Conservation (phyloP, 2,329 filamentous ascomycete genomes). For the Macroventuria anomochaeta region DNA sequence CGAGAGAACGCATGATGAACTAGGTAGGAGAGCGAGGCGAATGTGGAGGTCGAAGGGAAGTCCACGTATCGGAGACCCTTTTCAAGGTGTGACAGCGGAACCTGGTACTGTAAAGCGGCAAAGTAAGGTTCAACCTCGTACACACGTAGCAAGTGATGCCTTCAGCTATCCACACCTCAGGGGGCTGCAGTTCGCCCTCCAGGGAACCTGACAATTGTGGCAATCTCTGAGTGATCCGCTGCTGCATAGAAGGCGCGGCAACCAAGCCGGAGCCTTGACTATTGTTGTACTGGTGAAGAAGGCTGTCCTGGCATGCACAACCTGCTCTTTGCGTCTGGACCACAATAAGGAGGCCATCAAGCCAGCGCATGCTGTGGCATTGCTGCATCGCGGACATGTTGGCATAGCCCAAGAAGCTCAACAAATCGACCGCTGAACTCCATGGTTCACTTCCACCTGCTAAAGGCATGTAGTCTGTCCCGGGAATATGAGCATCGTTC, state of each 20-base stretch:
- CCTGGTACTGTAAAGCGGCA: not conserved
- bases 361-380: not conserved
- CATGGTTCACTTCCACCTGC: not conserved
- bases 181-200: not conserved
- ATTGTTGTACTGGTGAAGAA: not conserved
- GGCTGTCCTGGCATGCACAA: not conserved
- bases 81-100: not conserved
- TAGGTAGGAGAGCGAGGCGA: not conserved
- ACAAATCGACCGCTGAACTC: not conserved
- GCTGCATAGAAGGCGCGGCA: not conserved
- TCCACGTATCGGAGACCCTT: not conserved
- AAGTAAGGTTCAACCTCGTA: slow-evolving; percentile 10
- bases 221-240: not conserved
- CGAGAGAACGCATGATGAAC: not conserved
- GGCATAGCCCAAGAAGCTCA: not conserved
- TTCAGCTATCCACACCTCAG: slow-evolving; percentile 9
- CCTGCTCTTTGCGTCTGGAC: not conserved
- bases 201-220: not conserved
- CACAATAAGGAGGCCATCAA: not conserved
- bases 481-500: not conserved
- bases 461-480: not conserved
- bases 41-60: not conserved
- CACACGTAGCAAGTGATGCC: slow-evolving; percentile 1
- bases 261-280: not conserved
- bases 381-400: not conserved